phyloP scores from a whole-genome alignment of 2,329 filamentous ascomycete genomes.

The Stenocarpella maydis region DNA sequence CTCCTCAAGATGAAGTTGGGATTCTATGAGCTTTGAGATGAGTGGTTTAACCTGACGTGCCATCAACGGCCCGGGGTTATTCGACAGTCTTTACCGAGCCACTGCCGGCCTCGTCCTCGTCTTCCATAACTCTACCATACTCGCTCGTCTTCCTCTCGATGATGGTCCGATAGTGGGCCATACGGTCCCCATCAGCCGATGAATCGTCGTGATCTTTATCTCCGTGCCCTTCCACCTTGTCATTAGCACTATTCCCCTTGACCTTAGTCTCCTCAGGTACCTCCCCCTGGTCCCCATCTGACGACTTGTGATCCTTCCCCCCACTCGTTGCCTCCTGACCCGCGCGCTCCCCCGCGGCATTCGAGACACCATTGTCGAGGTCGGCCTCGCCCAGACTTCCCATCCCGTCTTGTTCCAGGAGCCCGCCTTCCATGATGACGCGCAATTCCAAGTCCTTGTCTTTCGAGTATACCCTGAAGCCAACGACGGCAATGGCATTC shows the following conservation, averaged over 20 bases:
- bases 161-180: constrained; percentile 39
- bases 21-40: too few relatives aligned
- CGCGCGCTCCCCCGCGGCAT: constrained; percentile 58
- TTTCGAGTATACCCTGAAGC: constrained; percentile 67
- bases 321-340: constrained; percentile 34
- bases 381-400: constrained; percentile 64
- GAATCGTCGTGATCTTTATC: constrained; percentile 14
- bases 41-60: too few relatives aligned
- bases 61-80: neutral
- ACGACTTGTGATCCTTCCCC: constrained; percentile 1
- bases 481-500: constrained; percentile 70
- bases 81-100: neutral
- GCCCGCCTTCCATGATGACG: constrained; percentile 64
- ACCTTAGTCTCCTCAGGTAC: neutral
- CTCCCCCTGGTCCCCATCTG: neutral
- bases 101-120: neutral
- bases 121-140: constrained; percentile 29
- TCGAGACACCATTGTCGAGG: constrained; percentile 64
- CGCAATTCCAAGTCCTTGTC: constrained; percentile 61
- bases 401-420: constrained; percentile 63
- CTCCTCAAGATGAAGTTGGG: too few relatives aligned
- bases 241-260: neutral
- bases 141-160: constrained; percentile 35
- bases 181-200: constrained; percentile 31
- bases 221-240: neutral